A percentile compares a stretch with the other conserved stretches of the same genome.
Evolutionary conservation across 2,329 filamentous ascomycete genomes (phyloP).

Genomic region (Phoma herbarum): DNA sequence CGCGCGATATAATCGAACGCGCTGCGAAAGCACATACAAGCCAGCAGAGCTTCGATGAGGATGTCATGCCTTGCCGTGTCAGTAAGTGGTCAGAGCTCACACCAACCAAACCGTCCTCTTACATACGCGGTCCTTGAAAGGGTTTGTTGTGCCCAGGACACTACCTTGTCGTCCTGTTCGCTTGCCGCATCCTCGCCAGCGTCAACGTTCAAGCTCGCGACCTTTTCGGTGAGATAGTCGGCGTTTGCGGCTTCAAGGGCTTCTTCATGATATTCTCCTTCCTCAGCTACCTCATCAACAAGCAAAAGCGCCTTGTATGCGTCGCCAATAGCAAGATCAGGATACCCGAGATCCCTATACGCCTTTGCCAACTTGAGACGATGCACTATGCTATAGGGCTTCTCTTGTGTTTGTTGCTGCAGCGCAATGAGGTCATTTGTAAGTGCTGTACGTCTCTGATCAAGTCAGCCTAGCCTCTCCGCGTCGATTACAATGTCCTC

Average conservation of each 20-base stretch:
- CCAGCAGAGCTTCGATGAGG: constrained; percentile 64
- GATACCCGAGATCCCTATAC: constrained; percentile 80
- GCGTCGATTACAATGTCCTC: background rate
- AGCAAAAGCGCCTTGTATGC: constrained; percentile 90
- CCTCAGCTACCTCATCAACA: constrained; percentile 79
- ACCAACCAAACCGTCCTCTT: background rate
- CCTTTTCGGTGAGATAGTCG: constrained; percentile 31
- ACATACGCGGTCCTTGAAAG: constrained; percentile 46
- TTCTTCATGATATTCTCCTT: constrained; percentile 81
- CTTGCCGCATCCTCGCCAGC: background rate
- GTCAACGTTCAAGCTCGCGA: constrained; percentile 17
- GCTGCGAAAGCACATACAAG: constrained; percentile 72
- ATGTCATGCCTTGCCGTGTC: constrained; percentile 39
- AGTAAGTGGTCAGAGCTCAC: constrained; percentile 9
- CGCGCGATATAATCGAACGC: constrained; percentile 71
- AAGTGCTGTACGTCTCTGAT: constrained; percentile 23
- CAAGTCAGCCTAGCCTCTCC: background rate
- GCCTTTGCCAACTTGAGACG: constrained; percentile 72
- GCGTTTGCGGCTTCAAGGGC: constrained; percentile 63
- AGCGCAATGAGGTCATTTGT: constrained; percentile 34
- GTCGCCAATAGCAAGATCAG: constrained; percentile 88
- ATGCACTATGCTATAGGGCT: constrained; percentile 51
- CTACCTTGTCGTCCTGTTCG: constrained; percentile 4
- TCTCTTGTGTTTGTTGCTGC: constrained; percentile 33
- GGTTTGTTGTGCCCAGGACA: constrained; percentile 31